Percentiles rank a stretch among this genome's conserved stretches.
These are phyloP conservation scores for Oemleria cerasiformis DNA, from an alignment of 306 rosid species.

Conservation along the genomic window DNA sequence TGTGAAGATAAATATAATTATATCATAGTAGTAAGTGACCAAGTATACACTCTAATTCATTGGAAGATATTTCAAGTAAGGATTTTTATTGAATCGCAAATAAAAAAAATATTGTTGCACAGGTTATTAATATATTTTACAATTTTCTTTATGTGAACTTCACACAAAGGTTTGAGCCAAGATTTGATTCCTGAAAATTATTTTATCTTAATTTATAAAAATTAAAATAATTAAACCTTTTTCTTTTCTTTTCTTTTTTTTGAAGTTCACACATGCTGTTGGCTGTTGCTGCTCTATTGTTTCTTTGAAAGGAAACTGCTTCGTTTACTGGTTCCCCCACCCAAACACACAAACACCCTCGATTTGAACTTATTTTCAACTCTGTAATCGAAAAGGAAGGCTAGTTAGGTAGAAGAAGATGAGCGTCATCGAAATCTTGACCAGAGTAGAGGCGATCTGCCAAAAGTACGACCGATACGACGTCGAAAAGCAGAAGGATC, in stretches of 20 bases:
- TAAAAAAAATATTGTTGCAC: too few species aligned
- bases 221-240: too few species aligned
- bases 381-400: slow-evolving; percentile 13
- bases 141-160: too few species aligned
- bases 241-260: neutral
- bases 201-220: too few species aligned
- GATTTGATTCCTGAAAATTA: too few species aligned
- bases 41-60: too few species aligned
- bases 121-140: too few species aligned
- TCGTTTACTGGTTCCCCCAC: neutral
- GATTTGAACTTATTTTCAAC: neutral
- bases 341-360: neutral
- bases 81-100: too few species aligned
- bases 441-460: slow-evolving; percentile 95
- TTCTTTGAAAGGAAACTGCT: neutral
- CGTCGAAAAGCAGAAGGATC: slow-evolving; percentile 66
- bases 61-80: too few species aligned
- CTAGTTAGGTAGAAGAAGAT: slow-evolving; percentile 33
- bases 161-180: too few species aligned
- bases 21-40: too few species aligned
- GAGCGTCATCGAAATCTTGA: slow-evolving; percentile 93
- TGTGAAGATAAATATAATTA: too few species aligned
- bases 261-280: neutral
- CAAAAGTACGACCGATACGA: slow-evolving; percentile 92
- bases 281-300: neutral